Percentiles rank a stretch among this genome's conserved stretches.
phyloP scores from a whole-genome alignment of 169 alveolate genomes.

The Plasmodium fragile region DNA sequence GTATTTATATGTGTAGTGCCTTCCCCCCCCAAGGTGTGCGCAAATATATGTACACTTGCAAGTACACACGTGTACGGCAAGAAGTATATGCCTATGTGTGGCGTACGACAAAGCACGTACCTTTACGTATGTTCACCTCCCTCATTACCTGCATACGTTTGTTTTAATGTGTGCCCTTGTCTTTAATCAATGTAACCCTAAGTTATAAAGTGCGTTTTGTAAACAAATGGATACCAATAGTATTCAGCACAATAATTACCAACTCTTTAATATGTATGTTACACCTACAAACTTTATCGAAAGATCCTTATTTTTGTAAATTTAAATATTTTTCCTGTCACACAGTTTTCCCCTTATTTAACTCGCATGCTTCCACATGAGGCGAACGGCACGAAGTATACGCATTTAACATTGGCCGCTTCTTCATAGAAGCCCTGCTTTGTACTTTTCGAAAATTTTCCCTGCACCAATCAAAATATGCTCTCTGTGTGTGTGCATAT shows the following conservation, averaged over 20 bases:
- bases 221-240: neutral
- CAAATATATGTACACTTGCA: neutral
- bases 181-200: constrained; percentile 47
- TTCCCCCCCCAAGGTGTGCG: neutral
- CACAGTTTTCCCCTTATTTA: neutral
- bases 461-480: neutral
- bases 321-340: neutral
- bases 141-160: constrained; percentile 6
- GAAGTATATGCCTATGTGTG: neutral
- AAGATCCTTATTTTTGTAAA: constrained; percentile 21
- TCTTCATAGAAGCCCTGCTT: neutral
- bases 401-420: neutral
- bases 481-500: neutral
- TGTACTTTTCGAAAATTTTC: neutral
- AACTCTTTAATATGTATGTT: constrained; percentile 29
- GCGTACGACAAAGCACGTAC: neutral
- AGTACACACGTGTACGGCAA: neutral
- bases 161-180: neutral
- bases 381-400: neutral
- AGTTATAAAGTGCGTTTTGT: constrained; percentile 32
- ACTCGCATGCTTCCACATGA: neutral
- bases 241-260: constrained; percentile 27
- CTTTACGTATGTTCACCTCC: neutral
- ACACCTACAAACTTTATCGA: neutral
- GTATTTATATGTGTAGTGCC: neutral